These are phyloP conservation scores for Teratosphaeriaceae sp. DNA, from an alignment of 2,329 filamentous ascomycete genomes.

Conservation along the genomic window DNA sequence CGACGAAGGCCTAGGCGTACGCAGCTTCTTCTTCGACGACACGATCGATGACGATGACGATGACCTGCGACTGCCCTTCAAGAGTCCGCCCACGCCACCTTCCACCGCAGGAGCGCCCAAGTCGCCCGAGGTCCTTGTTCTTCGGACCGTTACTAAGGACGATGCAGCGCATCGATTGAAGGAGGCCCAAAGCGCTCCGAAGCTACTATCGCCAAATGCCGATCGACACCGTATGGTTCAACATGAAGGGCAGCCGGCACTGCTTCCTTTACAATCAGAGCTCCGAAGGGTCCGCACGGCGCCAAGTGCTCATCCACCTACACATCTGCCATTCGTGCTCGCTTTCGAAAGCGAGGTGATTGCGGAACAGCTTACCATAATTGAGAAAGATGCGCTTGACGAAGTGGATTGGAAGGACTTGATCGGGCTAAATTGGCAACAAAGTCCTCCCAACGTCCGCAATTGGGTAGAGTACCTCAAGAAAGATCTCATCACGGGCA, in stretches of 20 bases:
- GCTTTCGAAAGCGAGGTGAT: constrained; percentile 73
- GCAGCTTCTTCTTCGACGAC: constrained; percentile 46
- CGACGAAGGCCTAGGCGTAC: constrained; percentile 33
- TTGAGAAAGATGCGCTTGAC: constrained; percentile 78
- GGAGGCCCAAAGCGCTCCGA: constrained; percentile 12
- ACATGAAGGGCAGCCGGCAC: neutral
- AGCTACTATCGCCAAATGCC: constrained; percentile 11
- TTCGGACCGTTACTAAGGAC: neutral
- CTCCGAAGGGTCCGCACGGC: constrained; percentile 4
- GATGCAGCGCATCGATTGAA: constrained; percentile 6
- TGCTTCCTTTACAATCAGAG: no score
- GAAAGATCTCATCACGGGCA: constrained; percentile 50
- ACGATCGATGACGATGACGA: constrained; percentile 29
- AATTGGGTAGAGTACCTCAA: constrained; percentile 77
- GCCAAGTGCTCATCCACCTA: constrained; percentile 3
- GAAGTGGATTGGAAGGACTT: constrained; percentile 86
- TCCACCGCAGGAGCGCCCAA: constrained; percentile 29
- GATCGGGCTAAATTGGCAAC: constrained; percentile 76
- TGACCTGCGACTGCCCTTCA: constrained; percentile 31
- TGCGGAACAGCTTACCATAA: constrained; percentile 76
- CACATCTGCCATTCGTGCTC: constrained; percentile 71
- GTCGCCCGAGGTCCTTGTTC: constrained; percentile 15
- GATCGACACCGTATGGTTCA: constrained; percentile 3
- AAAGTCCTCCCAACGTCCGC: constrained; percentile 38
- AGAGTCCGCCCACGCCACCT: constrained; percentile 36